phyloP scores from a whole-genome alignment of 164 flowering plant genomes.

The Chimonanthus praecox region DNA sequence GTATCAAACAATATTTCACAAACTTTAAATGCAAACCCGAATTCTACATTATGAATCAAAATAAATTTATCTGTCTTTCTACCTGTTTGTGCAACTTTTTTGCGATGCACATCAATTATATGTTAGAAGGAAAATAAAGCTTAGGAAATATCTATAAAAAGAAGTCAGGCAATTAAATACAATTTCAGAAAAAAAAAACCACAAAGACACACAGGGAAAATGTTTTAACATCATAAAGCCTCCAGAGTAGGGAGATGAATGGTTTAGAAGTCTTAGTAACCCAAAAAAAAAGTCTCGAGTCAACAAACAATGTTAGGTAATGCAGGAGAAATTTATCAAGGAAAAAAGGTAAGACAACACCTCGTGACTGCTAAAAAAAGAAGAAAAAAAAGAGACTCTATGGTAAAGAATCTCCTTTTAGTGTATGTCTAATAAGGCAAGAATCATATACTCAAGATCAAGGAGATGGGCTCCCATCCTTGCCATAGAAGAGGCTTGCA shows the following conservation, averaged over 20 bases:
- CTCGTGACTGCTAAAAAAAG: not conserved
- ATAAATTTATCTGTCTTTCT: no score
- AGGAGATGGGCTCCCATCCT: not conserved
- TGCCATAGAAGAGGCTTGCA: not conserved
- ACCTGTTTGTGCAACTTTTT: no score
- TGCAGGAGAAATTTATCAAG: not conserved
- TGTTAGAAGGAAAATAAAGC: no score
- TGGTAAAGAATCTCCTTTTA: not conserved
- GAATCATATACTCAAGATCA: not conserved
- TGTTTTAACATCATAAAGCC: no score
- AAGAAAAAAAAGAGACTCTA: not conserved
- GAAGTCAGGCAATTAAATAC: not conserved
- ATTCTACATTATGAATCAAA: not conserved
- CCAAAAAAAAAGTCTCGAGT: not conserved
- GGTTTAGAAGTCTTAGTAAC: not conserved
- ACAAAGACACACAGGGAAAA: no score
- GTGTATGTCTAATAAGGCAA: not conserved
- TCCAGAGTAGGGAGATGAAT: no score
- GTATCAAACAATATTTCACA: not conserved
- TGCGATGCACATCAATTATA: no score
- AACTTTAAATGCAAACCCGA: not conserved
- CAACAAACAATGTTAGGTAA: not conserved
- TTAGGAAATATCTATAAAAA: no score
- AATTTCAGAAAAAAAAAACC: not conserved
- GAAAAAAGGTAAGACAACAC: not conserved